Percentiles rank a stretch among this genome's conserved stretches.
phyloP scores from a whole-genome alignment of 306 rosid genomes.

The Psophocarpus tetragonolobus region DNA sequence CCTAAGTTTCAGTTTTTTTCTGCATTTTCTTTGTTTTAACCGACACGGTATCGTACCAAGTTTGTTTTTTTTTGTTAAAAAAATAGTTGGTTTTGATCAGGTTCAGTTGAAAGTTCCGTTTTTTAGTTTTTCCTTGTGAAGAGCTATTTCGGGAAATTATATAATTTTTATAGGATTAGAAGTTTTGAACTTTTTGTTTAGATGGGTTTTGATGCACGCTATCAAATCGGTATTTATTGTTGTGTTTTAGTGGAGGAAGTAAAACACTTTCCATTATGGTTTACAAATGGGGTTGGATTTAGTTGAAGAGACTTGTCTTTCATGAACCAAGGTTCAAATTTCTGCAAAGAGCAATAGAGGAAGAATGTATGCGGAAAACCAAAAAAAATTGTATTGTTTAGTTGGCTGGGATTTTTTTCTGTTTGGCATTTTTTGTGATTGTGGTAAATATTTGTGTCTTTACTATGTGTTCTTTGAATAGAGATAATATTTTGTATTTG shows the following conservation, averaged over 20 bases:
- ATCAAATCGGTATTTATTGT: background rate
- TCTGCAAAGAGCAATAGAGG: too few relatives aligned
- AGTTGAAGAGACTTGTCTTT: background rate
- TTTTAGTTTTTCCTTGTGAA: background rate
- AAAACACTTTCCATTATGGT: background rate
- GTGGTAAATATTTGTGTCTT: background rate
- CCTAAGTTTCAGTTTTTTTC: background rate
- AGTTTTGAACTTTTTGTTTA: background rate
- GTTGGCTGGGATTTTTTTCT: conserved; percentile 4
- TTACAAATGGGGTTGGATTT: background rate
- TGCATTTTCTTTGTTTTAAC: background rate
- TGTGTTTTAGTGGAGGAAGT: background rate
- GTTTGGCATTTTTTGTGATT: background rate
- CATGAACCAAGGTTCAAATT: background rate
- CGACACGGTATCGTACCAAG: background rate
- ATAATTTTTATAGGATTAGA: background rate
- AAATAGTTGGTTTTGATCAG: conserved; percentile 16
- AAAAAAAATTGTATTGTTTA: background rate
- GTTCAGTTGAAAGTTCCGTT: background rate
- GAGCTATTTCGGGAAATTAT: background rate
- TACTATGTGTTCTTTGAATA: background rate
- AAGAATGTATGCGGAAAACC: too few relatives aligned
- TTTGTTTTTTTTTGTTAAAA: too few relatives aligned
- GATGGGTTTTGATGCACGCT: background rate
- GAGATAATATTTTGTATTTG: conserved; percentile 26